Conservation (phyloP, 768 basidiomycete species). For the Boletus eberwhitei region DNA sequence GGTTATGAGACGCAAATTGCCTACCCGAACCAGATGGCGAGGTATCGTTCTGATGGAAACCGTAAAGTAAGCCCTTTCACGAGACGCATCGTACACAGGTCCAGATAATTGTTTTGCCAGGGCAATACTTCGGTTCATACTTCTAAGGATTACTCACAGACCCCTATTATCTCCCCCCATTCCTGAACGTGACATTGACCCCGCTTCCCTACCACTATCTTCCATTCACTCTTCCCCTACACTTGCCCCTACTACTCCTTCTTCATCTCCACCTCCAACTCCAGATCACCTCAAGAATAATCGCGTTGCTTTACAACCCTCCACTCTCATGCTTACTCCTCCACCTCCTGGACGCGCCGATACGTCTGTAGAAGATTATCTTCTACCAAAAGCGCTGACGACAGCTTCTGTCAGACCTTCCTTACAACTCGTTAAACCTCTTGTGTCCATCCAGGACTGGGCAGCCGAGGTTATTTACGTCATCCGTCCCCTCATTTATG, state of each 20-base stretch:
- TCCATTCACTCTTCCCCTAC: conserved; percentile 58
- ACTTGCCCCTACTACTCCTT: conserved; percentile 54
- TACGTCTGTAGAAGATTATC: conserved; percentile 69
- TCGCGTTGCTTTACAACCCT: conserved; percentile 59
- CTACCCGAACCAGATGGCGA: conserved; percentile 66
- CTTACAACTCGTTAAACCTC: conserved; percentile 56
- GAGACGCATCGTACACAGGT: background rate
- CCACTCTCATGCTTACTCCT: conserved; percentile 51
- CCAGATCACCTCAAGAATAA: conserved; percentile 85
- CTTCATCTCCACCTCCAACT: conserved; percentile 54
- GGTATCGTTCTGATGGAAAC: conserved; percentile 73
- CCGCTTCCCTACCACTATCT: conserved; percentile 55
- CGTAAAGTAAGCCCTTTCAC: conserved; percentile 63
- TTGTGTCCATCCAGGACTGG: conserved; percentile 71
- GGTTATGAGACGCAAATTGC: conserved; percentile 70
- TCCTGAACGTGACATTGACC: conserved; percentile 87
- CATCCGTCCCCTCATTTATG: conserved; percentile 73
- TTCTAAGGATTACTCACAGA: conserved; percentile 72
- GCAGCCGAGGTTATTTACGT: conserved; percentile 68
- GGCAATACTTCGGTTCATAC: conserved; percentile 65
- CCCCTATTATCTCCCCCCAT: conserved; percentile 76
- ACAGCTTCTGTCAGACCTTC: conserved; percentile 71
- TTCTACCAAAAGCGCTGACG: conserved; percentile 78
- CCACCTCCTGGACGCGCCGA: conserved; percentile 51
- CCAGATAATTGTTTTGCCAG: conserved; percentile 39